Evolutionary conservation across 1,284 basidiomycete genomes (phyloP).

Genomic region (Retiboletus flavoniger): DNA sequence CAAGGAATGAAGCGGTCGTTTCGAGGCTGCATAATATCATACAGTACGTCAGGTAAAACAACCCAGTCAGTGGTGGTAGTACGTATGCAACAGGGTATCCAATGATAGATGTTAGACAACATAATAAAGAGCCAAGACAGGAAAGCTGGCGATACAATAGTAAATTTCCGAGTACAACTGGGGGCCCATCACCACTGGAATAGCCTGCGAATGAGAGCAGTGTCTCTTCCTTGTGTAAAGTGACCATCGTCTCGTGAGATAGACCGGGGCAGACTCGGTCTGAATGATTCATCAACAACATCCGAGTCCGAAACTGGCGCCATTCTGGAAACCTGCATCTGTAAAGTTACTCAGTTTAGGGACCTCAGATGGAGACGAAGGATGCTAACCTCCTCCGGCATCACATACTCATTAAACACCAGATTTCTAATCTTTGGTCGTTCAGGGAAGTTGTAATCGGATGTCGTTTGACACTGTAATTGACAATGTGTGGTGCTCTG

Average conservation of each 20-base stretch:
- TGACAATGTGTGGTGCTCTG: conserved; percentile 68
- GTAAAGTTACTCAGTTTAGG: conserved; percentile 8
- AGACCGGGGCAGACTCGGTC: conserved; percentile 32
- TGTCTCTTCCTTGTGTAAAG: conserved; percentile 34
- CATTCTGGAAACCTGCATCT: conserved; percentile 63
- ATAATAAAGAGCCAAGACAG: conserved; percentile 31
- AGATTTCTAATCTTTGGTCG: conserved; percentile 52
- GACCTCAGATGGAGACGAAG: background rate
- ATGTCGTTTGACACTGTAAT: conserved; percentile 59
- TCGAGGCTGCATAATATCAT: conserved; percentile 22
- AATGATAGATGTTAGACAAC: conserved; percentile 30
- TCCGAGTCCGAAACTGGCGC: conserved; percentile 46
- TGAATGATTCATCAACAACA: conserved; percentile 40
- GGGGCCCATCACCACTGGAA: conserved; percentile 31
- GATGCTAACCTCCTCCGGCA: conserved; percentile 60
- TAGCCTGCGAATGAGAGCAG: conserved; percentile 36
- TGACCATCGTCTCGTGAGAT: conserved; percentile 34
- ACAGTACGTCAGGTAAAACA: conserved; percentile 30
- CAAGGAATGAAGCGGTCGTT: background rate
- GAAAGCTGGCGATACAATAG: conserved; percentile 31
- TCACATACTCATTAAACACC: conserved; percentile 50
- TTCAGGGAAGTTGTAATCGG: conserved; percentile 57
- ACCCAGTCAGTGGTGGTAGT: conserved; percentile 34
- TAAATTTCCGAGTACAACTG: conserved; percentile 25
- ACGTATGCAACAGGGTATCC: conserved; percentile 41